Evolutionary conservation across 1,139 yeast genomes (phyloP), one percentile per base, ranked within the genome.

Genomic region (Eremothecium coryli): DNA sequence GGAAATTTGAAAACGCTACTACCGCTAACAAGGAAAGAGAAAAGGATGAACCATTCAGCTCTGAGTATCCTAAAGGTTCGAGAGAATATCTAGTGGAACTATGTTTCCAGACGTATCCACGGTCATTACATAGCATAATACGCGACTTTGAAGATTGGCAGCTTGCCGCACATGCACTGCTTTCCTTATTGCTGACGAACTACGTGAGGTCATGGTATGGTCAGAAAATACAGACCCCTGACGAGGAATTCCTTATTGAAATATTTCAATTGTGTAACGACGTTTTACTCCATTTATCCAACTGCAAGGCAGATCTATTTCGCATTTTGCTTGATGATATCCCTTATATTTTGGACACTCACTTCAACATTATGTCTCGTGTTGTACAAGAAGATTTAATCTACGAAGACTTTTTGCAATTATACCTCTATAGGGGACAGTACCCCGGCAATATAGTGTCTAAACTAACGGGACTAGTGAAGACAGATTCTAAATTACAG

Each of bases 141-240:
- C 10, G 27, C 1, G 20, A 32, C 5, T 20, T 49, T 16, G 31
- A 43, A 3, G 24, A 26, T 4, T 28, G 41, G 5, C 45, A 43
- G 21, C 36, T 54, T 15, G 40, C 50, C 11, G 25, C 45, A 2
- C 45, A 48, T 32, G 48, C 58, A 4, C 39, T 55, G 7, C 23
- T 43, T 15, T 45, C 51, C 7, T 39, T 55, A 20, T 29, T 53
- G 8, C 33, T 50, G 18, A 42, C 49, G 33, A 53, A 50, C 35
- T 54, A 49, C 35, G 35, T 55, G 5, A 37, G 37, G 6, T 32
- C 47, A 11, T 55, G 60, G 60, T 54, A 54, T 36, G 58, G 58
- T 7, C 18, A 38, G 9, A 54, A 50, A 34, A 46, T 54, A 4
- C 48, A 50, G 5, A 42, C 54, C 2, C 16, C 39, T 6, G 50